Base-by-base conservation (phyloP, 1,139 yeast genomes). In the Lodderomyces theae region DNA sequence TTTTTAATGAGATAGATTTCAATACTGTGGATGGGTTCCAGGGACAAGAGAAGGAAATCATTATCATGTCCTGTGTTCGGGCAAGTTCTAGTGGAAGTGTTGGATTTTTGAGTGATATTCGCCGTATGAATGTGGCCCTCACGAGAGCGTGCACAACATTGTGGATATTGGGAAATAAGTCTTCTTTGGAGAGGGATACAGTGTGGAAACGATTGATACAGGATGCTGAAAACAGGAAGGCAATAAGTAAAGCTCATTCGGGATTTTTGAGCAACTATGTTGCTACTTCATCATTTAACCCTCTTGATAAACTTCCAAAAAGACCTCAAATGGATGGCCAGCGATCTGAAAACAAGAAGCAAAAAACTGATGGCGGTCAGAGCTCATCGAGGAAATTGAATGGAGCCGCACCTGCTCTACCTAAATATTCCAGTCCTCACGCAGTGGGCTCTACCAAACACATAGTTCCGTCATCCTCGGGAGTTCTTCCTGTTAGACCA, bases 1-100 rank as follows among this genome's bases (percentile, higher is more conserved):
- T 90, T 34, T 62, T 77, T 19, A 72, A 77, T 25, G 83, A 79
- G 45, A 79, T 94, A 39, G 96, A 87, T 57, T 89, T 94, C 65
- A 89, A 90, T 54, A 89, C 99, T 0, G 92, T 92, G 43, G 98
- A 92, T 70, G 98, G 98, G 1, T 92, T 89, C 58, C 98, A 92
- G 68, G 98, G 98, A 51, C 97, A 92, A 61, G 98, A 92, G 58
- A 92, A 90, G 60, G 97, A 92, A 51, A 81, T 94, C 40, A 87
- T 92, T 48, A 79, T 92, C 35, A 82, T 92, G 72, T 89, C 97
- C 0, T 90, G 97, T 77, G 98, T 94, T 6, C 77, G 98, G 56
- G 95, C 96, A 3, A 80, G 79, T 56, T 79, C 75, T 12, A 57
- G 63, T 4, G 72, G 74, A 4, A 79, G 87, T 41, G 92, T 90